Evolutionary conservation across 2,329 filamentous ascomycete genomes (phyloP), one percentile per base, ranked within the genome.

Genomic region (Cytospora leucostoma): DNA sequence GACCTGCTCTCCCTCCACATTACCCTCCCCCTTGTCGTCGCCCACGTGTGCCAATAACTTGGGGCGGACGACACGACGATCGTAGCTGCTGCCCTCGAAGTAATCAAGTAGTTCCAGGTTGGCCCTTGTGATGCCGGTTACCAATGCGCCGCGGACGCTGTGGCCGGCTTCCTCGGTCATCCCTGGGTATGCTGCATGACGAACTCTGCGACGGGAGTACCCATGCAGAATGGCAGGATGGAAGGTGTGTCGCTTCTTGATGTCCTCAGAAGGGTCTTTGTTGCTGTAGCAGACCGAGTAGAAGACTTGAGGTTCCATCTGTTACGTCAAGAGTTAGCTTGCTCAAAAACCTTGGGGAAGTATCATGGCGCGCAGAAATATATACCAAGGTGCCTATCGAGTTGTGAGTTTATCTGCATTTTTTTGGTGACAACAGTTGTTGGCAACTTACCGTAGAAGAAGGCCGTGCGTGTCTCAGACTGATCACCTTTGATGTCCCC

Each of bases 291-390:
- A 91, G 51, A 97, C 93, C 38, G 90, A 89, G 77, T 90, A 89
- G 69, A 98, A 92, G 70, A 98, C 88, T 71, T 90, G 86, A 0
- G 90, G 87, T n/a, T 89, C 90, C 93, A 97, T 97, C 72, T 82
- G 55, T 37, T 6, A 35, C 38, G 15, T 1, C 7, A 6, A 47
- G 8, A 15, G 61, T 63, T 10, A 63, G 56, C 44, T 27, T 12
- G n/a, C 21, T 32, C 13, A 2, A 12, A 10, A 10, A 27, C 17
- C 4, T 2, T 5, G 12, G 12, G 8, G 8, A 19, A 21, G 40
- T 19, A 7, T 10, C 27, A 27, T 27, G 27, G 27, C 27, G 27
- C 27, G 27, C 27, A 27, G 7, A 11, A 1, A 10, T 7, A 7
- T 63, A 40, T 70, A 76, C 77, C 68, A 80, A 63, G 12, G 77